phyloP scores from a whole-genome alignment of 176 grass and related monocot species.

The Leersia perrieri region DNA sequence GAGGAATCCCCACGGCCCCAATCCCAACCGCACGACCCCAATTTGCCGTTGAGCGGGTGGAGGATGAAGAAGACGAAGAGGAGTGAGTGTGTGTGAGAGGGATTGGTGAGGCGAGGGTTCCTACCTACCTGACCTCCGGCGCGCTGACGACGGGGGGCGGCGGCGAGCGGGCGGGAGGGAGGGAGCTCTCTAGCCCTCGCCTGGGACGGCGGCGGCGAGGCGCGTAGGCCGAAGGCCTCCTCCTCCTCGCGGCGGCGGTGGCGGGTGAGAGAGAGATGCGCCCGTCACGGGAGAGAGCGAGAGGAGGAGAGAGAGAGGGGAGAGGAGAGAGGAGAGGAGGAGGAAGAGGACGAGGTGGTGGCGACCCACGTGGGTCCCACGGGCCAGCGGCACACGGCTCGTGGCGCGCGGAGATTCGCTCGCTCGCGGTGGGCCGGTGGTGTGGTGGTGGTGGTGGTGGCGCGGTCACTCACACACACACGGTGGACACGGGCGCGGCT shows the following conservation, averaged over 20 bases:
- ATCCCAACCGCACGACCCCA: neutral
- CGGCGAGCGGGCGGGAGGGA: neutral
- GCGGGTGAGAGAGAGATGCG: neutral
- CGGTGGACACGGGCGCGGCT: too few relatives aligned
- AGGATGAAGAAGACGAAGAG: neutral
- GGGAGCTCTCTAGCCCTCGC: constrained; percentile 15
- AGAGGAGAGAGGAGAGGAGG: neutral
- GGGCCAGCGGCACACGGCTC: neutral
- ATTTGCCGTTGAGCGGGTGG: neutral
- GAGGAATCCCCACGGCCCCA: neutral
- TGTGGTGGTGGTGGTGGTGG: too few relatives aligned
- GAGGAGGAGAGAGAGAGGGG: neutral
- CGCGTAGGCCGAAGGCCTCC: neutral
- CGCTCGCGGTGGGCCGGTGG: neutral
- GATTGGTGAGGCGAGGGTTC: neutral
- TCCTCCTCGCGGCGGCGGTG: neutral
- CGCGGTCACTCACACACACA: too few relatives aligned
- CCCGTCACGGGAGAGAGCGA: neutral
- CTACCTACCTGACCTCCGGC: constrained; percentile 36
- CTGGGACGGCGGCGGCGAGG: neutral
- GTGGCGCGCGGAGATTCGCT: constrained; percentile 34
- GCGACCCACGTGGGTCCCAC: neutral
- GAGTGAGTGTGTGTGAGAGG: neutral
- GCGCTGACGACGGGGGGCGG: neutral
- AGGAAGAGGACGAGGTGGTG: neutral